Conservation (phyloP, 23 red algal species). For the Gracilaria vermiculophylla region DNA sequence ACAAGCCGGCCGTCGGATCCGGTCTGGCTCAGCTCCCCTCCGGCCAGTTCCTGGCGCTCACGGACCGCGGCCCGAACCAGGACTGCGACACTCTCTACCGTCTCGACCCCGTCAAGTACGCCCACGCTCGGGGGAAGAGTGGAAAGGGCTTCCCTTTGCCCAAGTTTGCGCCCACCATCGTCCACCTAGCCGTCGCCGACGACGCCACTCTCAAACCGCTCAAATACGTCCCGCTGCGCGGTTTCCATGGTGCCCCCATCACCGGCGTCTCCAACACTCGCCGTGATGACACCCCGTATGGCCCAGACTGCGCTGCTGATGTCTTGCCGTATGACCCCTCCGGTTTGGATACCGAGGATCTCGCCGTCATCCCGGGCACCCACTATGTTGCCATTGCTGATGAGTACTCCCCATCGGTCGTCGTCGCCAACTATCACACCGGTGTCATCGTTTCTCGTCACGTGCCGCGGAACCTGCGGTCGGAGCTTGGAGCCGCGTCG, state of each 20-base stretch:
- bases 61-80: slow-evolving; percentile 68
- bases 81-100: slow-evolving; percentile 22
- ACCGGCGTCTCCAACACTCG: slow-evolving; percentile 56
- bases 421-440: slow-evolving; percentile 29
- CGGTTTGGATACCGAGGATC: slow-evolving; percentile 71
- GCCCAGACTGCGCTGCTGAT: slow-evolving; percentile 32
- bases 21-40: slow-evolving; percentile 34
- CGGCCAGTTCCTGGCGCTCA: slow-evolving; percentile 9
- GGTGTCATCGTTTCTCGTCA: slow-evolving; percentile 54
- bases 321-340: slow-evolving; percentile 25
- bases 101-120: slow-evolving; percentile 26
- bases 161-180: slow-evolving; percentile 58
- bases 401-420: slow-evolving; percentile 73
- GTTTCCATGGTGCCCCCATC: neutral
- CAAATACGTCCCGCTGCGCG: slow-evolving; percentile 32
- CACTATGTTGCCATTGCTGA: slow-evolving; percentile 60
- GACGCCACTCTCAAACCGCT: slow-evolving; percentile 14
- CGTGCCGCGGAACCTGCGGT: slow-evolving; percentile 32
- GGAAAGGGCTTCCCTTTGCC: slow-evolving; percentile 63
- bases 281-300: slow-evolving; percentile 62
- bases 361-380: slow-evolving; percentile 38
- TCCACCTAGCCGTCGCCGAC: neutral
- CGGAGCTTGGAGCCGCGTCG: neutral
- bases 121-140: slow-evolving; percentile 19
- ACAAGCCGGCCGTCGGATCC: slow-evolving; percentile 60